Conservation (phyloP, 495 filamentous ascomycete genomes). For the Usnea hakonensis region DNA sequence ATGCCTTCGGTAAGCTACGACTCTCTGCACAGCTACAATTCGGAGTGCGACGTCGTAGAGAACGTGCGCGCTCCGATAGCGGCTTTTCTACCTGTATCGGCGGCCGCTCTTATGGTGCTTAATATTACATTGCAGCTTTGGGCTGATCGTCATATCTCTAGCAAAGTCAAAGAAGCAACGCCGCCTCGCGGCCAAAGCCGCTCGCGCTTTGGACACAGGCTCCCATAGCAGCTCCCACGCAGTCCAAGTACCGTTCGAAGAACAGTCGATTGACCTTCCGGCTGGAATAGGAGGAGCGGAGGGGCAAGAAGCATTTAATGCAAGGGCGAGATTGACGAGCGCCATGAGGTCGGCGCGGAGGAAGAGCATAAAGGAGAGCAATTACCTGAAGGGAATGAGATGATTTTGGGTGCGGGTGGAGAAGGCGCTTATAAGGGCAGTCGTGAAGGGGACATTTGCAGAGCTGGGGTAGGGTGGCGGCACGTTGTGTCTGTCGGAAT, state of each 20-base stretch:
- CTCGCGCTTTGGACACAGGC: slow-evolving; percentile 50
- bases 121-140: not conserved
- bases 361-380: slow-evolving; percentile 78
- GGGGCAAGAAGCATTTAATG: slow-evolving; percentile 29
- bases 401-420: slow-evolving; percentile 7
- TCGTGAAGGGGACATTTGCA: no score
- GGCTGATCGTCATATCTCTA: slow-evolving; percentile 24
- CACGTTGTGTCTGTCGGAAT: no score
- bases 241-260: slow-evolving; percentile 70
- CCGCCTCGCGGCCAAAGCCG: slow-evolving; percentile 53
- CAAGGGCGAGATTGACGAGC: slow-evolving; percentile 35
- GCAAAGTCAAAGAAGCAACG: slow-evolving; percentile 77
- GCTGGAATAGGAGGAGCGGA: slow-evolving; percentile 32
- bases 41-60: not conserved
- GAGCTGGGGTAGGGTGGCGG: no score
- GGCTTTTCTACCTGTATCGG: not conserved
- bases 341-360: slow-evolving; percentile 58
- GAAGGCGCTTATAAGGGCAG: not conserved
- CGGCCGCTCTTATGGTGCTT: not conserved
- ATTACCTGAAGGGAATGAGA: slow-evolving; percentile 83
- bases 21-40: not conserved
- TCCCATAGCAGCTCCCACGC: slow-evolving; percentile 31
- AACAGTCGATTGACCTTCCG: slow-evolving; percentile 80
- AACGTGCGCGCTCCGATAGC: not conserved
- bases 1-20: slow-evolving; percentile 9